A percentile compares a stretch with the other conserved stretches of the same genome.
These are phyloP conservation scores for Suhomyces sp. DNA, from an alignment of 805 yeast species.

Conservation along the genomic window DNA sequence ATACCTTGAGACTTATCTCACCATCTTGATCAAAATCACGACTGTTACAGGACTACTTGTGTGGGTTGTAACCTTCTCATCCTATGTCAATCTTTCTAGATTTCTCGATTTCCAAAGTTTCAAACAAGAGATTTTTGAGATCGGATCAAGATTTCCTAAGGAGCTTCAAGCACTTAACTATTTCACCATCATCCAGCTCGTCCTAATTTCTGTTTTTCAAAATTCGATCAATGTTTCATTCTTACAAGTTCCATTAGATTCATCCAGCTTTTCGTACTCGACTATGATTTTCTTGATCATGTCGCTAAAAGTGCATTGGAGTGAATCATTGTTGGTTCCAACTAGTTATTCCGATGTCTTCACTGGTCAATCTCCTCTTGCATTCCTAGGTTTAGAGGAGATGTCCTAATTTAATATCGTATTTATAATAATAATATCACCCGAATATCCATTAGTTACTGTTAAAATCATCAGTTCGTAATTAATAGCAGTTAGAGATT, in stretches of 20 bases:
- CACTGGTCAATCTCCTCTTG: constrained; percentile 4
- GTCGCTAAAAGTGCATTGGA: constrained; percentile 1
- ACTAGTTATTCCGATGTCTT: not conserved
- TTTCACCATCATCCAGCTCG: constrained; percentile 16
- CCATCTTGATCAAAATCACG: constrained; percentile 18
- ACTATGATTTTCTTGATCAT: not conserved
- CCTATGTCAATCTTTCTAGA: constrained; percentile 15
- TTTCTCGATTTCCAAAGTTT: not conserved
- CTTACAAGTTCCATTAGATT: constrained; percentile 12
- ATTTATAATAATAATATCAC: not conserved
- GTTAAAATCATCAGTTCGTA: not conserved
- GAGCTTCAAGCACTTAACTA: constrained; percentile 10
- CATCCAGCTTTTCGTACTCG: constrained; percentile 1
- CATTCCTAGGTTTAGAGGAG: not conserved
- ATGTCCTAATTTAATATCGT: not conserved
- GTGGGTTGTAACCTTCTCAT: constrained; percentile 22
- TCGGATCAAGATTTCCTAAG: constrained; percentile 8
- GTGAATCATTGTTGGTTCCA: constrained; percentile 2
- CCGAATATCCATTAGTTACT: not conserved
- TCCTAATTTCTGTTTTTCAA: constrained; percentile 13
- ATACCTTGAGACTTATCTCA: constrained; percentile 15
- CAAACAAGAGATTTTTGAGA: not conserved
- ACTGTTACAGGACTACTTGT: constrained; percentile 26
- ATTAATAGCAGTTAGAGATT: not conserved
- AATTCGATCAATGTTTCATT: constrained; percentile 17